phyloP scores from a whole-genome alignment of 2,329 filamentous ascomycete genomes.

The Macrophomina tecta region DNA sequence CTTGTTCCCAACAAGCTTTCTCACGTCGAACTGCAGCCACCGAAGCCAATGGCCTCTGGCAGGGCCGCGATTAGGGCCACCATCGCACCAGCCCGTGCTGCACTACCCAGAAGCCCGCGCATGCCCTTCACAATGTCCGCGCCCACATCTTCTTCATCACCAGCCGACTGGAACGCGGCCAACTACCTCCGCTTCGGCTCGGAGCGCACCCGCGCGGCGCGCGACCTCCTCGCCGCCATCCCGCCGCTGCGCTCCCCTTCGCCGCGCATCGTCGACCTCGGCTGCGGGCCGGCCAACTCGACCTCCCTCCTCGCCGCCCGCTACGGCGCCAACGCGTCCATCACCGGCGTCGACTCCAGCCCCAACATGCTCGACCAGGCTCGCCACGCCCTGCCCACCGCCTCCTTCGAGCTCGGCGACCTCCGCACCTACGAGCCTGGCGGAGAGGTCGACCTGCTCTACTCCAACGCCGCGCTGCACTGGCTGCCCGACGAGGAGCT shows the following conservation, averaged over 20 bases:
- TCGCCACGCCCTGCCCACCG: slow-evolving; percentile 44
- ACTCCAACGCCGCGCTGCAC: slow-evolving; percentile 65
- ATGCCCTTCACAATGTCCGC: no score
- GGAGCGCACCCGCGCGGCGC: slow-evolving; percentile 60
- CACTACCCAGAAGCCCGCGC: no score
- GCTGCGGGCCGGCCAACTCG: slow-evolving; percentile 67
- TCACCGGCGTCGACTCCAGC: slow-evolving; percentile 62
- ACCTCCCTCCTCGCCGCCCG: slow-evolving; percentile 56
- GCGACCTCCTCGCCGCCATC: slow-evolving; percentile 55
- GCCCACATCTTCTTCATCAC: not conserved
- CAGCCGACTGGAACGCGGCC: slow-evolving; percentile 59
- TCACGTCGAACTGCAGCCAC: no score
- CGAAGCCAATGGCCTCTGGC: no score
- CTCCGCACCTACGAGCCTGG: slow-evolving; percentile 41
- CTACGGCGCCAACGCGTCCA: slow-evolving; percentile 52
- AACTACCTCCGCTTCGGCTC: slow-evolving; percentile 63
- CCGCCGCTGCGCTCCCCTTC: slow-evolving; percentile 49
- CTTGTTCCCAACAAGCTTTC: not conserved
- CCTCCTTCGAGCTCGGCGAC: not conserved
- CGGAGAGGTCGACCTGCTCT: slow-evolving; percentile 52
- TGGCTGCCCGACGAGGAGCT: slow-evolving; percentile 58
- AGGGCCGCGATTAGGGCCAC: not conserved
- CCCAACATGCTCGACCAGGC: slow-evolving; percentile 63
- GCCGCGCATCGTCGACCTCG: slow-evolving; percentile 59
- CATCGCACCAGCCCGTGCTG: not conserved